Evolutionary conservation across 2,329 filamentous ascomycete species (phyloP).

Genomic region (Dothistroma septosporum): DNA sequence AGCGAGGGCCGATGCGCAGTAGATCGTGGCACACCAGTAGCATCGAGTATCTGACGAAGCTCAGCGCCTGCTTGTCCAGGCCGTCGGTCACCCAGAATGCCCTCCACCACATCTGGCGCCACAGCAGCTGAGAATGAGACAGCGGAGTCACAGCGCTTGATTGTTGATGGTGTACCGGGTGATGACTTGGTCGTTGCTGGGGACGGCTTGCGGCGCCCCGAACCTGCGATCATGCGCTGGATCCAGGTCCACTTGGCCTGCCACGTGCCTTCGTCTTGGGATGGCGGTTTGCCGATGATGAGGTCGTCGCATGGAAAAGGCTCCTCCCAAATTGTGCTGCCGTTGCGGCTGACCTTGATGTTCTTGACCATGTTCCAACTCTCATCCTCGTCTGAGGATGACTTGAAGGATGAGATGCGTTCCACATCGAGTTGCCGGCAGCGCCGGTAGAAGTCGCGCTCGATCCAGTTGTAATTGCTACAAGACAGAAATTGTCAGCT

Average conservation of each 20-base stretch:
- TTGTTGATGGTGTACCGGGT: background rate
- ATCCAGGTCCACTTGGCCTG: background rate
- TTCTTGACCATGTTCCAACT: background rate
- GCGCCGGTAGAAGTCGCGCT: background rate
- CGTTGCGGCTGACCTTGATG: background rate
- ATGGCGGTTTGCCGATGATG: background rate
- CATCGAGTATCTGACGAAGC: background rate
- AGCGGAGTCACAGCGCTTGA: background rate
- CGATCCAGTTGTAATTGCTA: background rate
- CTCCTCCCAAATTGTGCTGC: background rate
- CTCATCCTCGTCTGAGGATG: background rate
- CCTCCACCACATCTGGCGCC: background rate
- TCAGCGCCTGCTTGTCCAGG: background rate
- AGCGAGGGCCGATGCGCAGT: background rate
- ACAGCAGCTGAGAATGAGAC: background rate
- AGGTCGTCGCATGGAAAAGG: background rate
- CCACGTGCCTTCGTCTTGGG: background rate
- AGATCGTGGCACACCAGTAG: background rate
- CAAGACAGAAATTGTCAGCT: background rate
- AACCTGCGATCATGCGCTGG: background rate
- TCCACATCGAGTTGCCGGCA: background rate
- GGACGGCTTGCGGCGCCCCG: background rate
- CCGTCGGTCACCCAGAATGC: background rate
- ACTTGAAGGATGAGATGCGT: background rate
- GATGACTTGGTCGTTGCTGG: background rate